Evolutionary conservation across 805 yeast genomes (phyloP), one percentile per base, ranked within the genome.

Genomic region (Babjeviella inositovora): DNA sequence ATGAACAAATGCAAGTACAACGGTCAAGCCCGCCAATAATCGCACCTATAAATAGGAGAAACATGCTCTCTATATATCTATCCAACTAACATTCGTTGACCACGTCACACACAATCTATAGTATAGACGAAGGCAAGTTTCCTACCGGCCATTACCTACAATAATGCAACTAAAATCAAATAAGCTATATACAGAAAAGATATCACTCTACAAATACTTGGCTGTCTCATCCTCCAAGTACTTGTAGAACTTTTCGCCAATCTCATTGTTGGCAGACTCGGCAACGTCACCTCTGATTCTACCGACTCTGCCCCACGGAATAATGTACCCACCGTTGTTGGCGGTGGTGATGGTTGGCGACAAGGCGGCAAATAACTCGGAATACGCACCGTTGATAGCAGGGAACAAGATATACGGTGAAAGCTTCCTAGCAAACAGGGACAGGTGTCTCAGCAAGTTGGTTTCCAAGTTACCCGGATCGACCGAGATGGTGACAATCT

Each of bases 231-330:
- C 32, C 17, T 54, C 55, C 13, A 53, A 39, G 38, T 40, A 45
- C 5, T 43, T 34, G 53, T 59, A 44, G 4, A 50, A 30, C 21
- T 38, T 39, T 11, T 34, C 34, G 4, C 52, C 58, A 11, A 31
- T 38, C 7, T 44, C 54, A 21, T 43, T 42, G 5, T 35, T 36
- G 18, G 43, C 31, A 2, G 47, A 51, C 4, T 32, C 43, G 7
- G 29, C 29, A 11, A 61, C 33, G 28, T 60, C 67, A 2, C 31
- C 28, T 30, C 63, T 39, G 12, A 47, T 32, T 3, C 20, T 23
- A 13, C 61, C 61, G 8, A 46, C 32, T 3, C 36, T 27, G 1
- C 70, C 69, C 45, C 50, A 59, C 4, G 69, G 61, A 8, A 45
- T 43, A 11, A 53, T 32, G 32, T 46, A 57, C 14, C 37, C 41